phyloP scores from a whole-genome alignment of 2,329 filamentous ascomycete species.

The Bimuria novae-zelandiae region DNA sequence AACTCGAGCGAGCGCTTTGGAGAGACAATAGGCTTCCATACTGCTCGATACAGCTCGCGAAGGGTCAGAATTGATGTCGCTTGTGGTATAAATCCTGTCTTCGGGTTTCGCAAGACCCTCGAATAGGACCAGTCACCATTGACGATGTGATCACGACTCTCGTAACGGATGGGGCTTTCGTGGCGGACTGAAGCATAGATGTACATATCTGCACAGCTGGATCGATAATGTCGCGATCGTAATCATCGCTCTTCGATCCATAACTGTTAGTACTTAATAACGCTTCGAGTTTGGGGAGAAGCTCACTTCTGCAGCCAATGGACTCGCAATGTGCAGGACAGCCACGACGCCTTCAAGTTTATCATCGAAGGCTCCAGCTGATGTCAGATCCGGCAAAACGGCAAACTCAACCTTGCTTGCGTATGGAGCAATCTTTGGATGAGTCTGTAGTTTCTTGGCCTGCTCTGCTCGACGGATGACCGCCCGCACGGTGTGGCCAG shows the following conservation, averaged over 20 bases:
- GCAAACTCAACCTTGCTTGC: slow-evolving; percentile 9
- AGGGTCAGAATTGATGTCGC: slow-evolving; percentile 10
- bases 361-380: slow-evolving; percentile 11
- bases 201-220: slow-evolving; percentile 13
- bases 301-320: slow-evolving; percentile 11
- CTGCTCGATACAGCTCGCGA: slow-evolving; percentile 7
- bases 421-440: slow-evolving; percentile 8
- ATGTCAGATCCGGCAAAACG: slow-evolving; percentile 9
- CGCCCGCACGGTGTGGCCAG: slow-evolving; percentile 10
- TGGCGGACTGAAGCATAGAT: slow-evolving; percentile 9
- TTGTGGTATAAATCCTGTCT: slow-evolving; percentile 3
- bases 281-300: too few relatives aligned
- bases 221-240: slow-evolving; percentile 25
- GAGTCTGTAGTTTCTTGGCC: slow-evolving; percentile 9
- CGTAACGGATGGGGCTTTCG: slow-evolving; percentile 7
- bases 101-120: slow-evolving; percentile 10
- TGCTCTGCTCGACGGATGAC: slow-evolving; percentile 16
- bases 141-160: slow-evolving; percentile 15
- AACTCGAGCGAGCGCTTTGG: slow-evolving; percentile 31
- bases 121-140: slow-evolving; percentile 14
- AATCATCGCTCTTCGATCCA: slow-evolving; percentile 17
- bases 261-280: too few relatives aligned
- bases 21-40: slow-evolving; percentile 39
- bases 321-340: slow-evolving; percentile 15
- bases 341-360: slow-evolving; percentile 9